Evolutionary conservation across 2,329 filamentous ascomycete genomes (phyloP), one percentile per base, ranked within the genome.

Genomic region (Cercospora beticola): DNA sequence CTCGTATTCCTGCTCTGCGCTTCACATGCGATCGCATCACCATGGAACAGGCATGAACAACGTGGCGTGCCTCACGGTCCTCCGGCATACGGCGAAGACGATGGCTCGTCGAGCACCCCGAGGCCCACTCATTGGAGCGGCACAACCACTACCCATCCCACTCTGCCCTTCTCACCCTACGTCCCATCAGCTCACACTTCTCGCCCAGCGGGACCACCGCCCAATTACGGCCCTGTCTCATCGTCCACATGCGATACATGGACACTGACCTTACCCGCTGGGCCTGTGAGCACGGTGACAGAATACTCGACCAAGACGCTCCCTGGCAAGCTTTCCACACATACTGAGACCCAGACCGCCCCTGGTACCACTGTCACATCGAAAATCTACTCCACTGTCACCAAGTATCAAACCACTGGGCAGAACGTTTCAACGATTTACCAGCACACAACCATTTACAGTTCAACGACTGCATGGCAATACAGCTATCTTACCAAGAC

Each of bases 401-500:
- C 49, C 14, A 56, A 28, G 2, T 56, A 56, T 56, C 49, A 56
- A 26, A 56, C 49, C 7, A 36, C 31, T n/a, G 9, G 56, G 30
- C 56, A 33, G 56, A 59, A 59, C n/a, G 31, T 30, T 23, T 31
- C 56, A 26, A 58, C 28, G 4, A 16, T 58, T 21, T 26, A 16
- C 49, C 49, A 54, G 49, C 49, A 14, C 14, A 18, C 56, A 3
- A 31, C 56, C 1, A 30, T 58, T 16, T 31, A 59, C 49, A 28
- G 7, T 4, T 26, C 49, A 7, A 56, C 49, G 49, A 59, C 56
- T 59, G n/a, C 31, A 21, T 59, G 56, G 16, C 9, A 36, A 59
- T 59, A 59, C n/a, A 59, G 56, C 30, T 59, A 59, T 12, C 8
- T 59, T 9, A 59, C 56, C 28, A 59, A 59, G 30, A 59, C 31